Evolutionary conservation across 1,284 basidiomycete species (phyloP).

Genomic region (Malassezia japonica): DNA sequence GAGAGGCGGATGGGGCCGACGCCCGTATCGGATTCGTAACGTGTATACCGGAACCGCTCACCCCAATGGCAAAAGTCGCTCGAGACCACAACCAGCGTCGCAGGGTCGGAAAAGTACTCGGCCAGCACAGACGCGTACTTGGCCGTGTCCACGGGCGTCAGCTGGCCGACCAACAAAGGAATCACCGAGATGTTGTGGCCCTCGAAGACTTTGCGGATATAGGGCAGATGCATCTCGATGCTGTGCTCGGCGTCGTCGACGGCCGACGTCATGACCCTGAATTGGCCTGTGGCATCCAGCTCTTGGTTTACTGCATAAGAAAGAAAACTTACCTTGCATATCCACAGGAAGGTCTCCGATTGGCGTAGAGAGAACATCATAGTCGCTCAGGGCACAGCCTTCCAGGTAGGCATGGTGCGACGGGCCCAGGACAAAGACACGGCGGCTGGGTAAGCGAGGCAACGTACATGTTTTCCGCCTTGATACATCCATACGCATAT

Average conservation of each 20-base stretch:
- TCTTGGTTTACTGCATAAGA: conserved; percentile 64
- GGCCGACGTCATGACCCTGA: conserved; percentile 59
- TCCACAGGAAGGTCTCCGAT: conserved; percentile 74
- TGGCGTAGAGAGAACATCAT: conserved; percentile 71
- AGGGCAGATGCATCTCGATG: conserved; percentile 95
- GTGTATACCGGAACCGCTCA: conserved; percentile 75
- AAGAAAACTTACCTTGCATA: too few species aligned
- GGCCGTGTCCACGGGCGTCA: conserved; percentile 53
- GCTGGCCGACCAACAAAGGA: conserved; percentile 81
- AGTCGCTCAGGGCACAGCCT: conserved; percentile 73
- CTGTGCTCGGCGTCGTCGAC: conserved; percentile 92
- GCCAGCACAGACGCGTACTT: conserved; percentile 64
- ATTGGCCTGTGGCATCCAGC: conserved; percentile 61
- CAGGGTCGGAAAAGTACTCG: conserved; percentile 64
- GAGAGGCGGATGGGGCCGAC: conserved; percentile 40
- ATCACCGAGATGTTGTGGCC: conserved; percentile 71
- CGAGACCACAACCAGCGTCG: conserved; percentile 81
- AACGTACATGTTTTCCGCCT: conserved; percentile 66
- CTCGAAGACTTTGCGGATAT: conserved; percentile 72
- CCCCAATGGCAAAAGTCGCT: conserved; percentile 99
- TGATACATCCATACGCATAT: conserved; percentile 86
- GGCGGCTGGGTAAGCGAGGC: conserved; percentile 55
- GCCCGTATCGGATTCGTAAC: conserved; percentile 64
- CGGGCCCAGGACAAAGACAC: conserved; percentile 88
- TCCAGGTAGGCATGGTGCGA: conserved; percentile 84